These are phyloP conservation scores for Apium graveolens DNA, from an alignment of 129 eudicot genomes.

Conservation along the genomic window DNA sequence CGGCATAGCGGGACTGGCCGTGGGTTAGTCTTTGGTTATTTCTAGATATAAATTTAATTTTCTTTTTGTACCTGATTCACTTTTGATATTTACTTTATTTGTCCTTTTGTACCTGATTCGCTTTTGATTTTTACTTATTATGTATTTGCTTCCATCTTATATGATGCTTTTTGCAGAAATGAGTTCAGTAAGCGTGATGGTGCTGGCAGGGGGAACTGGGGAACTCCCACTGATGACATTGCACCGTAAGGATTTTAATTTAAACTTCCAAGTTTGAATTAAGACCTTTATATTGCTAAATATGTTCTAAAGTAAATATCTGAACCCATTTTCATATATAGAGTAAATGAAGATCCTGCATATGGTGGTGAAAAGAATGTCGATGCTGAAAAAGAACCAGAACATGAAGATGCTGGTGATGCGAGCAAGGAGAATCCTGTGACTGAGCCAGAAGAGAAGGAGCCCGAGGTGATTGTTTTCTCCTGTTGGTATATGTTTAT, in stretches of 20 bases:
- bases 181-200: conserved; percentile 71
- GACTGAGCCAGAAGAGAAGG: conserved; percentile 57
- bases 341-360: conserved; percentile 59
- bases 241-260: conserved; percentile 32
- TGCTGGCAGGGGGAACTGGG: conserved; percentile 94
- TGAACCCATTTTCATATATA: neutral
- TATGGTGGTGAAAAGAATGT: conserved; percentile 44
- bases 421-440: conserved; percentile 45
- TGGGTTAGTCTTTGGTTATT: conserved; percentile 41
- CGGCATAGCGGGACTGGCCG: conserved; percentile 87
- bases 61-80: neutral
- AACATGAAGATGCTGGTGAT: conserved; percentile 41
- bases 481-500: neutral
- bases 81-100: neutral
- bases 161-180: conserved; percentile 26
- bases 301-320: neutral
- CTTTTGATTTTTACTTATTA: neutral
- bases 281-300: neutral
- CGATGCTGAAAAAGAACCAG: conserved; percentile 48
- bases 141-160: neutral
- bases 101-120: neutral
- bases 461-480: conserved; percentile 52
- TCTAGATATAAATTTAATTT: neutral
- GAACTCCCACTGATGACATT: conserved; percentile 61
- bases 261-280: neutral